Evolutionary conservation across 192 early-diverging fungal genomes (phyloP), one percentile per base, ranked within the genome.

Genomic region (Podila epigama): DNA sequence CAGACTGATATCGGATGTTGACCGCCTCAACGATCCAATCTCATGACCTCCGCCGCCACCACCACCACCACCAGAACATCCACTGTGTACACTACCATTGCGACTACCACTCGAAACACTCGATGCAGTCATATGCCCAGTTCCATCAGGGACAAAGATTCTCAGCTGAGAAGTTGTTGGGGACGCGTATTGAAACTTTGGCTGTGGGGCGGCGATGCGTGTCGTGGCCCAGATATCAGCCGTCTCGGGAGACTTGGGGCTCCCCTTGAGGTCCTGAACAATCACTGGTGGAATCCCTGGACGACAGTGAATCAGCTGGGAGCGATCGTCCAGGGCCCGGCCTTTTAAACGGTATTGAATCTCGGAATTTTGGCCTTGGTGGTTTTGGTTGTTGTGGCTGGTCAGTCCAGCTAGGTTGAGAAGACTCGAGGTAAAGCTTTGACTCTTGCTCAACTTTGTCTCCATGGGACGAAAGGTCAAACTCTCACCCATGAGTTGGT

Each of bases 101-200:
- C 28, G 72, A 12, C 63, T 60, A 1, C 59, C 58, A 20, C 60
- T 58, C 11, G 58, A 51, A 11, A 57, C 33, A 15, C 16, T 55
- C 32, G 42, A 51, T 41, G 44, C 32, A 36, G 22, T 8, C 50
- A 36, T 25, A n/a, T 32, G 28, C 12, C 22, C 48, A 16, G 51
- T 39, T 3, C 11, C 50, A 10, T 77, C 73, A 0, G 73, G 66
- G n/a, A 77, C 66, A 58, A 77, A 48, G 35, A 77, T 68, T 4
- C 56, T 59, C n/a, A 77, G 58, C 53, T 77, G 73, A 3, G 73
- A 77, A 13, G 55, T 42, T 20, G 65, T 77, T 2, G 73, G 73
- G 13, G 73, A 77, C 0, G 73, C 73, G 34, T 77, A 77, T 28
- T 68, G 73, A 51, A 77, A 77, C 50, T 59, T 77, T 11, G 66